A percentile compares a stretch with the other conserved stretches of the same genome.
These are phyloP conservation scores for Fusarium hostae DNA, from an alignment of 2,329 filamentous ascomycete genomes.

Conservation along the genomic window DNA sequence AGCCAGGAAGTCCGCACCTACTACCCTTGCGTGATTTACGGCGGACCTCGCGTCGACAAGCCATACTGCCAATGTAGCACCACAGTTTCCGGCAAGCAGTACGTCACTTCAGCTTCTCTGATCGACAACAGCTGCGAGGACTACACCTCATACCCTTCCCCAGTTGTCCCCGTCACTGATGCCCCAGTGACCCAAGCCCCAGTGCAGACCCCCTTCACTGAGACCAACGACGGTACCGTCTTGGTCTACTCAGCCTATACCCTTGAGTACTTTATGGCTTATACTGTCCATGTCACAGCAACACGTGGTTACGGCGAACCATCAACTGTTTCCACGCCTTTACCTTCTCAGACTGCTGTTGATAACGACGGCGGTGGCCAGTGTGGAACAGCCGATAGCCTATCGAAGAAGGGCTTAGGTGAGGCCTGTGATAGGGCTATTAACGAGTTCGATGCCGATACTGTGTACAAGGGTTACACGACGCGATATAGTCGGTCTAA, in stretches of 20 bases:
- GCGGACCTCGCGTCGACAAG: slow-evolving; percentile 1
- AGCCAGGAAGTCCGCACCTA: neutral
- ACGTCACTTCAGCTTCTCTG: neutral
- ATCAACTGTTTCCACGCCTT: slow-evolving; percentile 9
- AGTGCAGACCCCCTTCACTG: neutral
- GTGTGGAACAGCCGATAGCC: slow-evolving; percentile 13
- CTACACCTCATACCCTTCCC: neutral
- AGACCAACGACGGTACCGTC: slow-evolving; percentile 10
- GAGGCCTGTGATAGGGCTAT: slow-evolving; percentile 21
- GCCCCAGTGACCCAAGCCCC: neutral
- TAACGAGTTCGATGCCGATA: slow-evolving; percentile 3
- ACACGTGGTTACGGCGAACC: neutral
- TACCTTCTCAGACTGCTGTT: slow-evolving; percentile 15
- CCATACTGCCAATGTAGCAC: slow-evolving; percentile 19
- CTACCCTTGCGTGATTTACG: slow-evolving; percentile 2
- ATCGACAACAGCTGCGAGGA: neutral
- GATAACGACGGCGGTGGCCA: slow-evolving; percentile 18
- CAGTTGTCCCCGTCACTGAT: neutral
- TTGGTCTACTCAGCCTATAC: slow-evolving; percentile 10
- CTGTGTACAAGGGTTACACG: slow-evolving; percentile 14
- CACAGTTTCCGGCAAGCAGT: slow-evolving; percentile 4
- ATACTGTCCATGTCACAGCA: neutral
- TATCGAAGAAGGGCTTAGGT: slow-evolving; percentile 8
- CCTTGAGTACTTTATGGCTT: neutral
- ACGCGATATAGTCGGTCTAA: slow-evolving; percentile 11